Base-by-base conservation (phyloP, 2,329 filamentous ascomycete species). In the Zasmidium cellare region DNA sequence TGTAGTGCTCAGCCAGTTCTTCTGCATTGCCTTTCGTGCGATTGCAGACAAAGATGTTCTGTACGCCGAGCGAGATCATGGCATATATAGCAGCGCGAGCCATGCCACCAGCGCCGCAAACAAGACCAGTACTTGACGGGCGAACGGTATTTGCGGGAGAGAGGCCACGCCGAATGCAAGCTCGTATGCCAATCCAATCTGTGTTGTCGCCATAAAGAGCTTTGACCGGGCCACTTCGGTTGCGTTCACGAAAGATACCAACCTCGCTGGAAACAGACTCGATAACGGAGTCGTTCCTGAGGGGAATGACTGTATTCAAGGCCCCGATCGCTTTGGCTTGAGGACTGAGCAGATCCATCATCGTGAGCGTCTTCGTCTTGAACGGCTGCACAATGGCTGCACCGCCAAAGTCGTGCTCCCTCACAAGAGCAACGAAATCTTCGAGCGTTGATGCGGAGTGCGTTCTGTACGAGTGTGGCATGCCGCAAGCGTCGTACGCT, bases 181-280 rank as follows among this genome's bases (percentile, higher is more conserved):
- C 88, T 53, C 87, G 79, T 45, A 92, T 89, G 3, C 89, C 89
- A 31, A 91, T 88, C 87, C 89, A 92, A 71, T 92, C 89, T 0
- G 89, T 92, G 59, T 92, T 92, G 58, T 92, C 88, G 1, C 89
- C 90, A 61, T 91, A 90, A 0, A 92, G 77, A 0, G 86, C 87
- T 60, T 83, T 82, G 6, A 91, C 83, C 0, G 85, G 83, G 0
- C 89, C 88, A 1, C 86, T 81, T 46, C 84, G 80, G 61, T 87
- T 87, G 58, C 86, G 81, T 46, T 86, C 80, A 25, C 79, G 76
- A 46, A 80, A 76, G n/a, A 84, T 73, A 1, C 80, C 79, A 3
- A 74, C 57, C 24, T 84, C 83, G 25, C 81, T 78, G 0, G 85
- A 44, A 41, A 64, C 47, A 9, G 63, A 56, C 23, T 57, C 49